Conservation (phyloP, 2,329 filamentous ascomycete genomes). For the Exophiala lecanii-corni region DNA sequence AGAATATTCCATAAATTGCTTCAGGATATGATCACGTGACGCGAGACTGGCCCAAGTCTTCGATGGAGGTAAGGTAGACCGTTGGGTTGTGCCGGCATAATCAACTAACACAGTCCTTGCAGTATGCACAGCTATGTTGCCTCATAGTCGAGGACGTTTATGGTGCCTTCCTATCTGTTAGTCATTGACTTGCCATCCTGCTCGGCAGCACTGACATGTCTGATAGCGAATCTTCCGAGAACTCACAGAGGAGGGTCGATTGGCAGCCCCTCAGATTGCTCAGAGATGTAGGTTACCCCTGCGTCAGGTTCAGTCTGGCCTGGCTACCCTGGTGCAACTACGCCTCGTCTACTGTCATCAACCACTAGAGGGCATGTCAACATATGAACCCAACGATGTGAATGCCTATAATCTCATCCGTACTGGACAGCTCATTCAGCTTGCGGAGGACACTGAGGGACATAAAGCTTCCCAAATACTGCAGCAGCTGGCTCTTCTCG, state of each 20-base stretch:
- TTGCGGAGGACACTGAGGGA: slow-evolving; percentile 70
- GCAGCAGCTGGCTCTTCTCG: slow-evolving; percentile 68
- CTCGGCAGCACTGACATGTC: slow-evolving; percentile 15
- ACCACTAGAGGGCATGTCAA: slow-evolving; percentile 59
- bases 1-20: too few species aligned
- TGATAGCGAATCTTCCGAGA: slow-evolving; percentile 75
- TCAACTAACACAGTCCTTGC: slow-evolving; percentile 3
- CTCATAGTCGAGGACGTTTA: slow-evolving; percentile 84
- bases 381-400: slow-evolving; percentile 78
- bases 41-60: too few species aligned
- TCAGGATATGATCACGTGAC: too few species aligned
- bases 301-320: slow-evolving; percentile 73
- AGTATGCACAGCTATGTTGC: slow-evolving; percentile 78
- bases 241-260: slow-evolving; percentile 73
- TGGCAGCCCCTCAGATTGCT: slow-evolving; percentile 63
- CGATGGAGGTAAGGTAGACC: too few species aligned
- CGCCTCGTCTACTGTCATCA: slow-evolving; percentile 74
- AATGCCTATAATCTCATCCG: slow-evolving; percentile 79
- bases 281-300: slow-evolving; percentile 67
- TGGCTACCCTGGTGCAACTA: slow-evolving; percentile 82
- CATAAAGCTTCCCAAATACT: slow-evolving; percentile 68
- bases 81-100: too few species aligned
- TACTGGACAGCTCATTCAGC: slow-evolving; percentile 72
- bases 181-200: too few species aligned
- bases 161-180: slow-evolving; percentile 86